Conservation (phyloP, 257 asterid genomes). For the Solanum habrochaites region DNA sequence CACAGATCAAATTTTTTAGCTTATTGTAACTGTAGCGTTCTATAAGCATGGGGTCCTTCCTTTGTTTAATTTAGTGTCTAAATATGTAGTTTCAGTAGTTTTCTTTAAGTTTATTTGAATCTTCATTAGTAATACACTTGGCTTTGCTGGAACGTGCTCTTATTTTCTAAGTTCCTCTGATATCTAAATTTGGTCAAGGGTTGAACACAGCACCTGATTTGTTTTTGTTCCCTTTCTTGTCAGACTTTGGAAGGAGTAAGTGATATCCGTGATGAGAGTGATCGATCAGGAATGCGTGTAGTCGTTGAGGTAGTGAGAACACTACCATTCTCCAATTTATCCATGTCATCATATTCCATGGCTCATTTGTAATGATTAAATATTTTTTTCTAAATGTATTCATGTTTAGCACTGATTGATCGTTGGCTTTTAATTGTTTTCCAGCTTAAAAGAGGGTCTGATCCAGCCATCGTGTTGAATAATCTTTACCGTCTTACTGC, state of each 20-base stretch:
- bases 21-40: background rate
- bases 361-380: background rate
- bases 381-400: background rate
- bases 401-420: background rate
- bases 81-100: background rate
- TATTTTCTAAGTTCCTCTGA: background rate
- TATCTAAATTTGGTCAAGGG: background rate
- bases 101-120: background rate
- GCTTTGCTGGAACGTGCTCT: background rate
- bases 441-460: conserved; percentile 92
- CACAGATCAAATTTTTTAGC: background rate
- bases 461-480: conserved; percentile 76
- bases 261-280: conserved; percentile 99
- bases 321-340: background rate
- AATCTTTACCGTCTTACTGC: conserved; percentile 83
- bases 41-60: background rate
- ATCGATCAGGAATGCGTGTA: conserved; percentile 91
- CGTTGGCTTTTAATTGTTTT: conserved; percentile 7
- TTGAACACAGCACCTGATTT: background rate
- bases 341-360: background rate
- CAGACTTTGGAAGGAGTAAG: conserved; percentile 91
- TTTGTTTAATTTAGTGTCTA: background rate
- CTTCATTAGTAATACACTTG: background rate
- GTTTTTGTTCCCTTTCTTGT: conserved; percentile 7
- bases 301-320: conserved; percentile 75